Evolutionary conservation across 345 rosid species (phyloP), one percentile per base, ranked within the genome.

Genomic region (Euphorbia tirucalli): DNA sequence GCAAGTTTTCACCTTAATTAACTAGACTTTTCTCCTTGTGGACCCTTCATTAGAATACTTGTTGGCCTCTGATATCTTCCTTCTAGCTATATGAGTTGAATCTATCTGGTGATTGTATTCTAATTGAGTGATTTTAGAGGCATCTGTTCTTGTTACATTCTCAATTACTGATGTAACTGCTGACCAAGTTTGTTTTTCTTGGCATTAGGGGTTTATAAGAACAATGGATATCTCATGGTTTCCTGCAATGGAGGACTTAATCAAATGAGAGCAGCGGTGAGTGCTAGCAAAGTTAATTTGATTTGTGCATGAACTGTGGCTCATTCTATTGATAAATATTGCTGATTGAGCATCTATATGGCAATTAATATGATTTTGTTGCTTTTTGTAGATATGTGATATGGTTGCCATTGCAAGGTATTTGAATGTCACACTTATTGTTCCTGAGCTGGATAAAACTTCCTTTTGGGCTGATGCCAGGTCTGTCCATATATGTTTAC

Each of bases 391-490:
- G 97, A 91, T 91, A 43, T 91, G 97, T 80, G 97, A 91, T 74
- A 91, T 91, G 97, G 97, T 89, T 25, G 86, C 97, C 25, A 88
- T 89, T 69, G 97, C 97, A 18, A 89, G 97, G 69, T 80, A 84
- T 77, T 65, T 91, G 82, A 89, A 91, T 78, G 97, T 91, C 30
- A 91, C 97, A 22, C 97, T 91, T 79, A 86, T 91, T 67, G 97
- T 91, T 15, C 97, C 97, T 2, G 94, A 89, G 79, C 86, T 91
- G 65, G 97, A 91, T 78, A 91, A 91, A 82, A 77, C 90, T 61
- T 91, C 97, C 15, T 91, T 89, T 72, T 91, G 97, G 97, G 90
- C 91, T 78, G 97, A 91, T 83, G 95, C 93, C 65, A 89, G 97
- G 97, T 89, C 58, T 22, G 83, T 67, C 22, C 41, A 57, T 22